Evolutionary conservation across 2,329 filamentous ascomycete genomes (phyloP).

Genomic region (Colletotrichum camelliae): DNA sequence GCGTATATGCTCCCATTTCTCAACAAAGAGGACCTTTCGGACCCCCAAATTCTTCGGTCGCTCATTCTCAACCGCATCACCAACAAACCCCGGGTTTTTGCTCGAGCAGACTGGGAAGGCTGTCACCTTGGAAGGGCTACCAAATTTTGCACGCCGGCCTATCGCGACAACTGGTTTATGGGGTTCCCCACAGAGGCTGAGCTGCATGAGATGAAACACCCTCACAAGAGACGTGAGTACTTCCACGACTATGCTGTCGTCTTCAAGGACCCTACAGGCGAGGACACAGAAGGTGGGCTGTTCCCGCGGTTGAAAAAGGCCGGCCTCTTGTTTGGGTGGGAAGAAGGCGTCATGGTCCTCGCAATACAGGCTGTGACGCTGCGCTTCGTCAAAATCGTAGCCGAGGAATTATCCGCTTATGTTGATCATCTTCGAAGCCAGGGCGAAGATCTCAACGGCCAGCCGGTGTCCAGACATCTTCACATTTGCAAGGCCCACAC

Average conservation of each 20-base stretch:
- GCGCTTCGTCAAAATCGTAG: background rate
- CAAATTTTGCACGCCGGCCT: background rate
- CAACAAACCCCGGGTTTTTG: background rate
- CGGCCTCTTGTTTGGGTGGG: constrained; percentile 2
- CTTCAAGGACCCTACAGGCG: background rate
- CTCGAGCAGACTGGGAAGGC: background rate
- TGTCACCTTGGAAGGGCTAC: background rate
- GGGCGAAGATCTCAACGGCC: background rate
- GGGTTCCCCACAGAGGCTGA: background rate
- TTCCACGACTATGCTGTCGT: background rate
- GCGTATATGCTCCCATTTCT: constrained; percentile 1
- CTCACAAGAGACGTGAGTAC: background rate
- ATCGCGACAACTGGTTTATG: constrained; percentile 12
- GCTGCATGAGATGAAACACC: background rate
- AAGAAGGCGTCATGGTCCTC: constrained; percentile 6
- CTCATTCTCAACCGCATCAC: background rate
- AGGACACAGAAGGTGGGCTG: background rate
- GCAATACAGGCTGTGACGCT: background rate
- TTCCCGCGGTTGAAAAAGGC: background rate
- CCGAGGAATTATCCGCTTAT: background rate
- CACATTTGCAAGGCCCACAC: background rate
- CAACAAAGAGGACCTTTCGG: background rate
- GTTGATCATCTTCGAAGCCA: background rate
- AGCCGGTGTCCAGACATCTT: background rate
- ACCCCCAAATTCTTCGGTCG: background rate